Conservation (phyloP, 2,329 filamentous ascomycete species). For the Ambrosiella cleistominuta region DNA sequence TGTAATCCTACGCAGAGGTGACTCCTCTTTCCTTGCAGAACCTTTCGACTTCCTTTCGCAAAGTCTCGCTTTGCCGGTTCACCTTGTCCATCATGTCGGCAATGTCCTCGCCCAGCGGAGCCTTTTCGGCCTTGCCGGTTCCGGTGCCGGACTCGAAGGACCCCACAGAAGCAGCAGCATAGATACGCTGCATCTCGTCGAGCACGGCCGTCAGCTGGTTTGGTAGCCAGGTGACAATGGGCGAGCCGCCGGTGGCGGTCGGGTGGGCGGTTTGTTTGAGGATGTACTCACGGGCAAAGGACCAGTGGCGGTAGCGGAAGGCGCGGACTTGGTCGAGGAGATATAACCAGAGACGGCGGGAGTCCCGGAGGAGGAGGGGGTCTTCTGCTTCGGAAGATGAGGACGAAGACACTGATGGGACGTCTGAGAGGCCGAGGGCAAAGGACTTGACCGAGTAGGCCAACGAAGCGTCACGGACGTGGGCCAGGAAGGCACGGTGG, state of each 20-base stretch:
- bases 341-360: slow-evolving; percentile 42
- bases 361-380: slow-evolving; percentile 26
- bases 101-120: slow-evolving; percentile 28
- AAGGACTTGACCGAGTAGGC: slow-evolving; percentile 40
- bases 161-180: slow-evolving; percentile 22
- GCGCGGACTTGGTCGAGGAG: slow-evolving; percentile 60
- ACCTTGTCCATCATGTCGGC: slow-evolving; percentile 51
- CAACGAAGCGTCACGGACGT: slow-evolving; percentile 37
- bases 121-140: slow-evolving; percentile 18
- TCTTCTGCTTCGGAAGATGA: no score
- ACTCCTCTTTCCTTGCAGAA: slow-evolving; percentile 50
- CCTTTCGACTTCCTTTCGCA: slow-evolving; percentile 57
- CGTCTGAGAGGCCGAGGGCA: slow-evolving; percentile 26
- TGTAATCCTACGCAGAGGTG: no score
- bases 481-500: slow-evolving; percentile 68
- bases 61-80: slow-evolving; percentile 42
- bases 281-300: slow-evolving; percentile 71
- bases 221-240: slow-evolving; percentile 70
- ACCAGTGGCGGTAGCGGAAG: slow-evolving; percentile 74
- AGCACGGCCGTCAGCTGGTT: slow-evolving; percentile 65
- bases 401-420: slow-evolving; percentile 16
- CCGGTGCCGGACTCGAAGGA: no score
- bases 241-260: slow-evolving; percentile 62
- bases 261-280: slow-evolving; percentile 60
- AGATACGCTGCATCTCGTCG: slow-evolving; percentile 47